A percentile compares a stretch with the other conserved stretches of the same genome.
Conservation (phyloP, 345 rosid species). For the Murraya paniculata region DNA sequence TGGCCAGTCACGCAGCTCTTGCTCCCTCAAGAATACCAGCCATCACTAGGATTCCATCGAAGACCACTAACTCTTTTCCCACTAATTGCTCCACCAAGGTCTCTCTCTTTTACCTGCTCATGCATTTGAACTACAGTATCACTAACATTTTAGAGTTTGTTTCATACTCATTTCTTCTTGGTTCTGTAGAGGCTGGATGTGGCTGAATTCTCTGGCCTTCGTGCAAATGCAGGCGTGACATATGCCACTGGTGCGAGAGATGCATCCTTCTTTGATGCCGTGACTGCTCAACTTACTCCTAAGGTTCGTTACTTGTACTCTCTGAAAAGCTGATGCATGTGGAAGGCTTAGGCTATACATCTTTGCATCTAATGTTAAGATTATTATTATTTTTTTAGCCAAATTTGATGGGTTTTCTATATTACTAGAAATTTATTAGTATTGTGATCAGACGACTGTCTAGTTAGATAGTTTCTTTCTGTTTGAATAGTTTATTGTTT, state of each 20-base stretch:
- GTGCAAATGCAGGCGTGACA: constrained; percentile 41
- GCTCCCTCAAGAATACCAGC: constrained; percentile 79
- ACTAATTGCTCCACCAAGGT: constrained; percentile 82
- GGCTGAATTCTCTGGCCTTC: constrained; percentile 75
- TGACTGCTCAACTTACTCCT: constrained; percentile 70
- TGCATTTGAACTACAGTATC: not conserved
- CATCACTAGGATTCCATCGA: constrained; percentile 56
- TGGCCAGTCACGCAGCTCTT: constrained; percentile 89
- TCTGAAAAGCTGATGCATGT: not conserved
- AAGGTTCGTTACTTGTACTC: constrained; percentile 36
- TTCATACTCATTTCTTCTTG: not conserved
- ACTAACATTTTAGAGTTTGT: not conserved
- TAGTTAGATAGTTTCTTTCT: not conserved
- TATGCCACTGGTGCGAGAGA: constrained; percentile 40
- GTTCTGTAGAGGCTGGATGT: constrained; percentile 63
- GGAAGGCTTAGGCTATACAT: not conserved
- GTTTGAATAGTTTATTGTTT: not conserved
- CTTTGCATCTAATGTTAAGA: not conserved
- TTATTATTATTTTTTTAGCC: too few species aligned
- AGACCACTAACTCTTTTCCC: constrained; percentile 54
- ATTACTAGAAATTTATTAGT: not conserved
- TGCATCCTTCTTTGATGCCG: constrained; percentile 65
- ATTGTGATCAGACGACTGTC: not conserved
- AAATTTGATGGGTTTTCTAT: not conserved
- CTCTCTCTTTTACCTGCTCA: not conserved